Percentiles rank a stretch among this genome's conserved stretches.
Evolutionary conservation across 805 yeast species (phyloP).

Genomic region (Candida bentonensis): DNA sequence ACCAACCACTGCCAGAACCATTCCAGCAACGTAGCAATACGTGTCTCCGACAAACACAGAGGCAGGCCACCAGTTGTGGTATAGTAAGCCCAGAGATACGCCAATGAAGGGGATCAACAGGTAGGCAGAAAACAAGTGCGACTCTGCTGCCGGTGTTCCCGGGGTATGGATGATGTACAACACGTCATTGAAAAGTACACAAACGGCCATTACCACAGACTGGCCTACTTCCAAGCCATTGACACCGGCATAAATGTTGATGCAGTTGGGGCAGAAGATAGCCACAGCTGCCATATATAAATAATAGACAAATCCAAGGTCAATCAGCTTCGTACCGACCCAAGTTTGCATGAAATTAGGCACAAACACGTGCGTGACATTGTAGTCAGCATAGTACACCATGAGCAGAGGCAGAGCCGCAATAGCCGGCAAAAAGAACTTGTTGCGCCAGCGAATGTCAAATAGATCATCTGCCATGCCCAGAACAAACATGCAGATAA

Average conservation of each 20-base stretch:
- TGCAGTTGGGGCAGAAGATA: constrained; percentile 90
- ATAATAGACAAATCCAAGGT: constrained; percentile 71
- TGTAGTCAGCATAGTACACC: constrained; percentile 88
- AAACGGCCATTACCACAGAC: constrained; percentile 58
- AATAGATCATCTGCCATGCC: constrained; percentile 92
- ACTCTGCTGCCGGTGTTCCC: constrained; percentile 48
- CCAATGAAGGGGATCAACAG: constrained; percentile 79
- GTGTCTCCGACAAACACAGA: constrained; percentile 95
- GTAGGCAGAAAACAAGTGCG: constrained; percentile 71
- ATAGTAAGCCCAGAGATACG: constrained; percentile 60
- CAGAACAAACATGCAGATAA: constrained; percentile 68
- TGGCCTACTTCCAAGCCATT: constrained; percentile 97
- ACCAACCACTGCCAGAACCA: constrained; percentile 96
- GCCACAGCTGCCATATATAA: constrained; percentile 82
- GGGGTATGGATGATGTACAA: constrained; percentile 40
- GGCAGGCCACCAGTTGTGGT: constrained; percentile 84
- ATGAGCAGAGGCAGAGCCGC: constrained; percentile 84
- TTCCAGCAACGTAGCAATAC: constrained; percentile 94
- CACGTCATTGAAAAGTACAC: constrained; percentile 63
- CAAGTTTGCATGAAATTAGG: constrained; percentile 50
- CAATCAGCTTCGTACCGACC: constrained; percentile 25
- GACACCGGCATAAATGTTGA: constrained; percentile 89
- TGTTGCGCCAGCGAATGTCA: constrained; percentile 95
- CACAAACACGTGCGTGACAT: constrained; percentile 73
- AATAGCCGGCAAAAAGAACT: constrained; percentile 87